A percentile compares a stretch with the other conserved stretches of the same genome.
phyloP scores from a whole-genome alignment of 176 grass and related monocot species.

The Tillandsia fasciculata region DNA sequence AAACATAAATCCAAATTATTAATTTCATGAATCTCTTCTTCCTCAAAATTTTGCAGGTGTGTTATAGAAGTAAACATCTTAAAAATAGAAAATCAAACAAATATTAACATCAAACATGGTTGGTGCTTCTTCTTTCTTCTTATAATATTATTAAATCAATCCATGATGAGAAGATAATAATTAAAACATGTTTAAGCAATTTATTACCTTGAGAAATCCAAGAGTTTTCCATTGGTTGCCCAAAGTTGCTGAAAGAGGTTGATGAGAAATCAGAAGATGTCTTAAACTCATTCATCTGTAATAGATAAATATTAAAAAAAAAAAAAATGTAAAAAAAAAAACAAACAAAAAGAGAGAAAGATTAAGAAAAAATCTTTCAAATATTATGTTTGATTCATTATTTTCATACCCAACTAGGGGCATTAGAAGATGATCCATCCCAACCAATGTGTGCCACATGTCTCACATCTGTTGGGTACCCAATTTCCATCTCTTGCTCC shows the following conservation, averaged over 20 bases:
- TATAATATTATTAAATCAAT: neutral
- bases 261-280: conserved; percentile 29
- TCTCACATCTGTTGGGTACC: conserved; percentile 50
- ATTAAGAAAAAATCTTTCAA: neutral
- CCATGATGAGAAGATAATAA: neutral
- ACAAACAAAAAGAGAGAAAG: neutral
- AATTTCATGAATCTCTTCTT: no score
- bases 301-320: neutral
- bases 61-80: no score
- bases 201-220: conserved; percentile 58
- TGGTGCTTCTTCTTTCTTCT: no score
- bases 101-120: no score
- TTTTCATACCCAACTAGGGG: conserved; percentile 53
- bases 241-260: conserved; percentile 16
- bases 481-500: conserved; percentile 69
- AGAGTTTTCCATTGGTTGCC: conserved; percentile 27
- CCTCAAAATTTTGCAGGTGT: no score
- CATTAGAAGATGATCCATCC: conserved; percentile 21
- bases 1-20: no score
- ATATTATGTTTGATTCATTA: neutral
- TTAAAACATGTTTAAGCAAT: neutral
- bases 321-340: neutral
- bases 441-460: conserved; percentile 63
- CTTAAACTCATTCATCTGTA: conserved; percentile 37
- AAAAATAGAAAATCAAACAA: no score